These are phyloP conservation scores for Leersia perrieri DNA, from an alignment of 176 grass and related monocot genomes.

Conservation along the genomic window DNA sequence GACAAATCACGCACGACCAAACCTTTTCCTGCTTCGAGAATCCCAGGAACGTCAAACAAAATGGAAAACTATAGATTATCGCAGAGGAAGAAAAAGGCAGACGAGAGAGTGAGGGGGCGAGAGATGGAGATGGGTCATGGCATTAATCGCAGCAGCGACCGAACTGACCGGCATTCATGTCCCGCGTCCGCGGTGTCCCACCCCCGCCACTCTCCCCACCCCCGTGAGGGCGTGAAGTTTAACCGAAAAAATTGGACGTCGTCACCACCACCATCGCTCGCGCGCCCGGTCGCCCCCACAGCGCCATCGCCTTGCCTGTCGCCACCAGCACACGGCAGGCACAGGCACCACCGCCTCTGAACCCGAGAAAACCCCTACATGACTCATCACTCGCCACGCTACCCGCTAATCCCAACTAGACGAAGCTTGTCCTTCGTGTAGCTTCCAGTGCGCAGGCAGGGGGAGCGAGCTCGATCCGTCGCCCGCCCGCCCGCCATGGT, in stretches of 20 bases:
- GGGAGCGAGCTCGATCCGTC: not conserved
- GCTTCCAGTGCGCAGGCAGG: not conserved
- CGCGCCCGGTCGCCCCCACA: not conserved
- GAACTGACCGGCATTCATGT: constrained; percentile 49
- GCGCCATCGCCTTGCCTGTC: constrained; percentile 18
- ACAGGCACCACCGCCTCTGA: not conserved
- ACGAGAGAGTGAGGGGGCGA: not conserved
- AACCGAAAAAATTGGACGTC: constrained; percentile 31
- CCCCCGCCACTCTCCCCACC: not conserved
- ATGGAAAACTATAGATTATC: not conserved
- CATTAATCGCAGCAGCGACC: constrained; percentile 47
- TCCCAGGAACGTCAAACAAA: not conserved
- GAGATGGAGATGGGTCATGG: not conserved
- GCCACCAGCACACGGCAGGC: constrained; percentile 22
- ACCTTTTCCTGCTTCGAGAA: not conserved
- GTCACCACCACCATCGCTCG: not conserved
- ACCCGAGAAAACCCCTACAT: not conserved
- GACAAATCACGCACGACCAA: not conserved
- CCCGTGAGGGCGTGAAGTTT: constrained; percentile 52
- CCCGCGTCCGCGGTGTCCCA: not conserved
- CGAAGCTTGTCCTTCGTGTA: not conserved
- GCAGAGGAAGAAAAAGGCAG: not conserved
- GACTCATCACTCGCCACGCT: not conserved
- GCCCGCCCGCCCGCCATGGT: constrained; percentile 41
- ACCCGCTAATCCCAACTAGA: constrained; percentile 1